Percentiles rank a stretch among this genome's conserved stretches.
Evolutionary conservation across 257 asterid genomes (phyloP).

Genomic region (Solanum arcanum): DNA sequence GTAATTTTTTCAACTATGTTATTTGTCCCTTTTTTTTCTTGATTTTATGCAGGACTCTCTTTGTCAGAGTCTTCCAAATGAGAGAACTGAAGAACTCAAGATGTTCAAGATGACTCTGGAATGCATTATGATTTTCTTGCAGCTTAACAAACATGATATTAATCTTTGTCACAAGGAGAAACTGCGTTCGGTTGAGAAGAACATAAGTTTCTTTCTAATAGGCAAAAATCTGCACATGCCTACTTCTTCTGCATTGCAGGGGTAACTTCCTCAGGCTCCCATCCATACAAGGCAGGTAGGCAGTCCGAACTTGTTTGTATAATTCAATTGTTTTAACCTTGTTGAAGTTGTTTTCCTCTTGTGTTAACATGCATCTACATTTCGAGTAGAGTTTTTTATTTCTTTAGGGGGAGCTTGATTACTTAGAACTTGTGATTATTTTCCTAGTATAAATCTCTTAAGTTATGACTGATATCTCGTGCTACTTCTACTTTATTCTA

Average conservation of each 20-base stretch:
- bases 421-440: not conserved
- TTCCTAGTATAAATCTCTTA: not conserved
- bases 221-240: constrained; percentile 13
- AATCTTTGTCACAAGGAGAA: too few species aligned
- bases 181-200: too few species aligned
- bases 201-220: too few species aligned
- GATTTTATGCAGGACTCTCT: constrained; percentile 49
- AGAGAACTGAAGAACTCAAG: not conserved
- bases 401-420: too few species aligned
- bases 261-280: constrained; percentile 57
- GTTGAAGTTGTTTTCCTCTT: not conserved
- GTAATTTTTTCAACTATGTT: not conserved
- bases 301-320: not conserved
- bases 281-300: constrained; percentile 1
- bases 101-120: too few species aligned
- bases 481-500: not conserved
- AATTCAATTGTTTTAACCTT: not conserved
- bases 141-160: too few species aligned
- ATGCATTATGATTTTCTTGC: too few species aligned
- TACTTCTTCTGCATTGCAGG: constrained; percentile 25
- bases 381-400: too few species aligned
- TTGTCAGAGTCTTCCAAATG: constrained; percentile 61
- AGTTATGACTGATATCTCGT: not conserved
- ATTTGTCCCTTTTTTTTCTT: not conserved
- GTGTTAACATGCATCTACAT: too few species aligned